These are phyloP conservation scores for Lentithecium fluviatile DNA, from an alignment of 495 filamentous ascomycete genomes.

Conservation along the genomic window DNA sequence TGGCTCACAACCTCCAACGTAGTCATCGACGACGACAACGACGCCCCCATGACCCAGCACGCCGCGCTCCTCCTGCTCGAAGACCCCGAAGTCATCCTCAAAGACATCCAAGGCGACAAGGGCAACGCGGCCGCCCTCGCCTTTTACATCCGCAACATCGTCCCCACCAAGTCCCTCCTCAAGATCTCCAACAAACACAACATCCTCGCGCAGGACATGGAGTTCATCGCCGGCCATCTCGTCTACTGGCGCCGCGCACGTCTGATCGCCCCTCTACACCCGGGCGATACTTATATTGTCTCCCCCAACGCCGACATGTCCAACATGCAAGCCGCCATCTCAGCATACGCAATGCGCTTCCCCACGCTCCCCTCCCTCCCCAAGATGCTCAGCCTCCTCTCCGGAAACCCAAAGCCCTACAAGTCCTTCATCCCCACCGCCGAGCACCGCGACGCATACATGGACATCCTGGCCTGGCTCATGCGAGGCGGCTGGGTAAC, in stretches of 20 bases:
- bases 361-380: constrained; percentile 76
- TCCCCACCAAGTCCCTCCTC: constrained; percentile 69
- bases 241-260: constrained; percentile 93
- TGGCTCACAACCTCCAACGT: constrained; percentile 83
- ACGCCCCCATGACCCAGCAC: constrained; percentile 72
- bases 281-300: constrained; percentile 87
- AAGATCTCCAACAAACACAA: constrained; percentile 66
- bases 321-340: constrained; percentile 66
- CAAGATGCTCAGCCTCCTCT: constrained; percentile 78
- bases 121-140: constrained; percentile 69
- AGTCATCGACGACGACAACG: constrained; percentile 64
- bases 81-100: constrained; percentile 77
- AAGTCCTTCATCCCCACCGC: constrained; percentile 79
- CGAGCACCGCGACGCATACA: constrained; percentile 81
- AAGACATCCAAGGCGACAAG: constrained; percentile 73
- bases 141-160: constrained; percentile 79
- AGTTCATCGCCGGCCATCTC: constrained; percentile 82
- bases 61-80: constrained; percentile 83
- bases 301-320: constrained; percentile 85
- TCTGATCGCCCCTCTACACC: constrained; percentile 86
- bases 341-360: constrained; percentile 72
- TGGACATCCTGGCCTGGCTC: constrained; percentile 88
- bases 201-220: constrained; percentile 74
- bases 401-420: constrained; percentile 73
- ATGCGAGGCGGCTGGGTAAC: constrained; percentile 90